Evolutionary conservation across 345 rosid species (phyloP), one percentile per base, ranked within the genome.

Genomic region (Eucalyptus sp.): DNA sequence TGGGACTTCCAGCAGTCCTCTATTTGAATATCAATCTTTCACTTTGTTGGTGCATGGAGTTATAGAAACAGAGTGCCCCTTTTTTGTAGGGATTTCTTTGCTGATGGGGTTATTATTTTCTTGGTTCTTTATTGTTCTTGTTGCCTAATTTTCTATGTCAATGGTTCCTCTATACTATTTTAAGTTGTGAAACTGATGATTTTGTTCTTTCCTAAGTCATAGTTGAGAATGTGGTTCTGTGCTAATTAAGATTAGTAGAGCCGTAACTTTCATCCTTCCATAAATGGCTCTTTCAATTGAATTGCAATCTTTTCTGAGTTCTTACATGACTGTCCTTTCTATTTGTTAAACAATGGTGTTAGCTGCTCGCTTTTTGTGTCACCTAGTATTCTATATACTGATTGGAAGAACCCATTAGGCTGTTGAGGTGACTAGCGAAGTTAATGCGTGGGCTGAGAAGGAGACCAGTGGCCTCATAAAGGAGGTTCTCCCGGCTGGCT

Each of bases 381-480:
- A 51, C n/a, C 46, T 52, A 13, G 41, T 85, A 29, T 52, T 0
- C 8, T 49, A 24, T 71, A 18, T 64, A 7, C 58, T 51, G 50
- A 24, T 37, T 87, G 33, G 50, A 76, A 87, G 79, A 88, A 89
- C 88, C 25, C 41, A 91, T 88, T 88, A 96, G 98, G 95, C 98
- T 89, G 93, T 89, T 89, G 95, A 97, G 92, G 98, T 92, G 86
- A 58, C 90, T 20, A 43, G 68, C 68, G 94, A 94, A 91, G 98
- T 96, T 87, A 97, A 97, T 80, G 54, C 93, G 18, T 97, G 98
- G 98, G 97, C 96, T 49, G 96, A 95, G 64, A 96, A 94, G 88
- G 89, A 94, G 87, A 96, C 98, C 7, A 92, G 84, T 88, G 99
- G 98, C 84, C 96, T 97, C 14, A 94, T 97, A 89, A 94, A 91